These are phyloP conservation scores for Medicago arabica DNA, from an alignment of 306 rosid genomes.

Conservation along the genomic window DNA sequence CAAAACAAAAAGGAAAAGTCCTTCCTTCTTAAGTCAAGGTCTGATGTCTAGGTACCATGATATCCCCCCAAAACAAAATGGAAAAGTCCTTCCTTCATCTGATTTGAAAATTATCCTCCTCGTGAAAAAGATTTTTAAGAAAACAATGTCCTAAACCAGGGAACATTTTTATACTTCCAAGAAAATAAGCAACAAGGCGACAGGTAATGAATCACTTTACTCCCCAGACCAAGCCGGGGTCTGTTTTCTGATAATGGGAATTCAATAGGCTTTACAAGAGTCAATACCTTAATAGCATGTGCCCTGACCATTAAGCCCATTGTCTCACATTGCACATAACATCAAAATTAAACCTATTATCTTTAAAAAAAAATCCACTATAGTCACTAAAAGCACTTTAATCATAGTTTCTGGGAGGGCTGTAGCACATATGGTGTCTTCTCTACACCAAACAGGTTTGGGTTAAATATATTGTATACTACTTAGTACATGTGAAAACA, in stretches of 20 bases:
- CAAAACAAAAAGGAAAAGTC: constrained; percentile 16
- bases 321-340: not conserved
- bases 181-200: constrained; percentile 19
- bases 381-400: constrained; percentile 16
- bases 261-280: not conserved
- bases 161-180: not conserved
- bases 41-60: constrained; percentile 10
- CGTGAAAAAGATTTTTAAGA: not conserved
- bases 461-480: constrained; percentile 13
- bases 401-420: constrained; percentile 10
- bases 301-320: not conserved
- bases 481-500: constrained; percentile 15
- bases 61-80: constrained; percentile 24
- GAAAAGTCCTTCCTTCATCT: constrained; percentile 17
- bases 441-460: constrained; percentile 17
- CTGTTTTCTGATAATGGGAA: not conserved
- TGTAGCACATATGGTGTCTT: constrained; percentile 1
- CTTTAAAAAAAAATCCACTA: not conserved
- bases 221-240: constrained; percentile 20
- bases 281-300: constrained; percentile 10
- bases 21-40: constrained; percentile 10
- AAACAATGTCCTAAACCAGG: not conserved
- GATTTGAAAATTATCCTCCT: constrained; percentile 10
- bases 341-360: constrained; percentile 4
- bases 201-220: constrained; percentile 9